Evolutionary conservation across 805 yeast species (phyloP).

Genomic region (Dipodascopsis uninucleata): DNA sequence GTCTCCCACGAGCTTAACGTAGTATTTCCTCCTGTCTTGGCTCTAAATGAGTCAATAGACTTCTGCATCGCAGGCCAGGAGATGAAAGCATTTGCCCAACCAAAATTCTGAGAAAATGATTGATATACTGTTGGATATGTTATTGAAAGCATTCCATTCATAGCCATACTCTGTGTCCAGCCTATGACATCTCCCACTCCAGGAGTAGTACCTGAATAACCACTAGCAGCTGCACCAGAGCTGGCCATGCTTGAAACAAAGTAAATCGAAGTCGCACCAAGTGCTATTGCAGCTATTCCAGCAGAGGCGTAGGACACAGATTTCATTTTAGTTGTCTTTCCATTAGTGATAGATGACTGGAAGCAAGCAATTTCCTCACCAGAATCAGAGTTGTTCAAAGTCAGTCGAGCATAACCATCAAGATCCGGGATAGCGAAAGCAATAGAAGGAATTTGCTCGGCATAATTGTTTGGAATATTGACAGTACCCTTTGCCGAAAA

Average conservation of each 20-base stretch:
- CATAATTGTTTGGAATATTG: slow-evolving; percentile 33
- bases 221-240: slow-evolving; percentile 9
- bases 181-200: slow-evolving; percentile 33
- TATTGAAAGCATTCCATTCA: slow-evolving; percentile 36
- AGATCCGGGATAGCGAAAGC: slow-evolving; percentile 38
- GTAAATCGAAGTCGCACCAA: slow-evolving; percentile 26
- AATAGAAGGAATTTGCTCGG: slow-evolving; percentile 31
- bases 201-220: slow-evolving; percentile 24
- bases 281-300: slow-evolving; percentile 34
- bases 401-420: slow-evolving; percentile 33
- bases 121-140: slow-evolving; percentile 35
- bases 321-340: slow-evolving; percentile 32
- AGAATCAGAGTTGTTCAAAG: slow-evolving; percentile 26
- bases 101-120: slow-evolving; percentile 35
- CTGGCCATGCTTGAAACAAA: slow-evolving; percentile 21
- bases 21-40: slow-evolving; percentile 35
- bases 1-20: slow-evolving; percentile 24
- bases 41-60: slow-evolving; percentile 33
- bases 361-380: slow-evolving; percentile 30
- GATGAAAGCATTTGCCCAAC: slow-evolving; percentile 36
- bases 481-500: slow-evolving; percentile 32
- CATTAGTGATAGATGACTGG: slow-evolving; percentile 33
- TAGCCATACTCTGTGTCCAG: slow-evolving; percentile 35
- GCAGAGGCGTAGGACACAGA: slow-evolving; percentile 33
- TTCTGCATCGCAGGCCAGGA: slow-evolving; percentile 34